These are phyloP conservation scores for Abrus pulchellus DNA, from an alignment of 306 rosid genomes.

Conservation along the genomic window DNA sequence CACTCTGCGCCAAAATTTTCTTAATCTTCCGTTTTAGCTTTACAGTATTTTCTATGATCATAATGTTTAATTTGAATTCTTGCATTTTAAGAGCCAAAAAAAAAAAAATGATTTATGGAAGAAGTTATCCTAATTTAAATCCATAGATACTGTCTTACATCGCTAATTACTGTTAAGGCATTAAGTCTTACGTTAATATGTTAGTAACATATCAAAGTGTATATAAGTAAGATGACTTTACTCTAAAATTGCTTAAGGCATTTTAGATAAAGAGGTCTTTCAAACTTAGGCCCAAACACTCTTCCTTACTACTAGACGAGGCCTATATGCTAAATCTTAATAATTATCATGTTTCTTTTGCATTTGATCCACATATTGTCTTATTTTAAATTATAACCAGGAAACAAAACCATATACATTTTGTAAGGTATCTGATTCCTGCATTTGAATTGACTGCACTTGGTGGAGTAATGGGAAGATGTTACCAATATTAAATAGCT, in stretches of 20 bases:
- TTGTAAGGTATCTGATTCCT: not conserved
- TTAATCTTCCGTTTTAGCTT: no score
- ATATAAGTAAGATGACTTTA: no score
- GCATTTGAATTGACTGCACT: not conserved
- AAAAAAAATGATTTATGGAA: not conserved
- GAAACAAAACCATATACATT: not conserved
- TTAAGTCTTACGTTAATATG: no score
- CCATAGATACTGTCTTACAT: not conserved
- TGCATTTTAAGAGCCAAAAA: constrained; percentile 8
- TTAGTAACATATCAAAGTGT: no score
- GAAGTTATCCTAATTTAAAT: constrained; percentile 13
- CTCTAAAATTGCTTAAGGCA: no score
- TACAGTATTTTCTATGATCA: not conserved
- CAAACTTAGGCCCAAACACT: no score
- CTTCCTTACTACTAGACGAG: no score
- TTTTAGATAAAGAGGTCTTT: no score
- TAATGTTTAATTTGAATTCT: not conserved
- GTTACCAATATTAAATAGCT: not conserved
- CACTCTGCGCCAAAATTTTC: not conserved
- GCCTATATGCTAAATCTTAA: not conserved
- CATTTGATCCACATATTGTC: not conserved
- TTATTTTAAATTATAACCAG: not conserved
- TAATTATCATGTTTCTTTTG: not conserved
- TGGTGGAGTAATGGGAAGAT: constrained; percentile 16
- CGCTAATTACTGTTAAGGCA: no score